Percentiles rank a stretch among this genome's conserved stretches.
phyloP scores from a whole-genome alignment of 768 basidiomycete species.

The Auricularia sp. region DNA sequence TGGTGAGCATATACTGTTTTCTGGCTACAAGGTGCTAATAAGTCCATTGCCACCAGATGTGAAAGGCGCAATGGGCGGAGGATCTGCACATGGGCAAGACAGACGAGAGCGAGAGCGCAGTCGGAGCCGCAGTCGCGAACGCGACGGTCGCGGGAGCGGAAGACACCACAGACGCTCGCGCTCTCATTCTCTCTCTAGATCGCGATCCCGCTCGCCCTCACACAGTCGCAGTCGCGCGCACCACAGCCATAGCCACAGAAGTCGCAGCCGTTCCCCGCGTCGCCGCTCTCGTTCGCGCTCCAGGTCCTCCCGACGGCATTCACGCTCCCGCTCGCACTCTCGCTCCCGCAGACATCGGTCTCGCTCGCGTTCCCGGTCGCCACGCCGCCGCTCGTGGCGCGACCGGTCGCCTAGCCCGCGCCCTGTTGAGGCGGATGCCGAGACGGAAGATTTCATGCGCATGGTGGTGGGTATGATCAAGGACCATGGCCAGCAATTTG shows the following conservation, averaged over 20 bases:
- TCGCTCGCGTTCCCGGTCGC: constrained; percentile 10
- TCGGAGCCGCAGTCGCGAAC: not conserved
- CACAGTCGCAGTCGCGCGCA: constrained; percentile 44
- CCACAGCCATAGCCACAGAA: constrained; percentile 12
- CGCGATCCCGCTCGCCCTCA: constrained; percentile 34
- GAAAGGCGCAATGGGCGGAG: not conserved
- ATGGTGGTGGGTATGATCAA: constrained; percentile 80
- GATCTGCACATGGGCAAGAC: not conserved
- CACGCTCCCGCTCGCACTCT: constrained; percentile 32
- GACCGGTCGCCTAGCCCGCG: constrained; percentile 14
- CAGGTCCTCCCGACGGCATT: constrained; percentile 8
- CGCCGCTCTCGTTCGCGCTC: constrained; percentile 31
- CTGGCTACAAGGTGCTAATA: not conserved
- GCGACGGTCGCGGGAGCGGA: not conserved
- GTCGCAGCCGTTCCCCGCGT: constrained; percentile 7
- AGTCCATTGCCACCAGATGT: not conserved
- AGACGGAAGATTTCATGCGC: constrained; percentile 77
- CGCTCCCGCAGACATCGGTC: constrained; percentile 22
- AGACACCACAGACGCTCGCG: not conserved
- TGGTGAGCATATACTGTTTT: constrained; percentile 36
- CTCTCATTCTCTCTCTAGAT: constrained; percentile 12
- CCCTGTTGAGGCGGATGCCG: constrained; percentile 49
- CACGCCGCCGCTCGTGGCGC: not conserved
- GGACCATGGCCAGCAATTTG: constrained; percentile 70
- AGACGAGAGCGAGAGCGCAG: not conserved